Evolutionary conservation across 2,329 filamentous ascomycete species (phyloP), one percentile per base, ranked within the genome.

Genomic region (Trichophyton benhamiae): DNA sequence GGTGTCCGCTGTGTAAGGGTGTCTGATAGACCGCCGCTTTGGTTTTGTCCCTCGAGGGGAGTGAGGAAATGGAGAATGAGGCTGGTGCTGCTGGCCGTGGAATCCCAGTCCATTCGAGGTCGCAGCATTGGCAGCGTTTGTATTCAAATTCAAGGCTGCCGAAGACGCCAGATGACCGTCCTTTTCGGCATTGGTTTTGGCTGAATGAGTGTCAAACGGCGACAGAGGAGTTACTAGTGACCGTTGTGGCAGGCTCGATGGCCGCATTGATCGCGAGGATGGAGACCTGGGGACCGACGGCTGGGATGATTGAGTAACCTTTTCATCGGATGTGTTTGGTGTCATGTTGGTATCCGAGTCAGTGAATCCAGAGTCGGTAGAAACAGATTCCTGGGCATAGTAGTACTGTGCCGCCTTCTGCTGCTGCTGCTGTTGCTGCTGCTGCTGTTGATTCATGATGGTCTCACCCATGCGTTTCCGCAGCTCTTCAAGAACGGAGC

Each of bases 1-100:
- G 22, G 76, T 77, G 46, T 77, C 76, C 1, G 82, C 80, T 0
- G 84, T 85, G 0, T 85, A 85, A 8, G 85, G 46, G 3, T 53
- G 33, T 57, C 62, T 42, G 48, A 33, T 3, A 42, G 20, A 41
- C 42, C 60, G 61, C 20, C 17, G 62, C 41, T 53, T 58, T 17
- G 57, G 13, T 30, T 36, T 42, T 20, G 22, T 33, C 7, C 25
- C 20, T 20, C 22, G 58, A 13, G 58, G 57, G 33, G 20, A 57
- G 41, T 42, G 60, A 52, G 20, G 60, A 17, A 41, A 60, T 48
- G 57, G 57, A 8, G 25, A 3, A 13, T 55, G 27, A 55, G 52
- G 52, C 52, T 36, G 7, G 6, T 55, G 52, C 30, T 27, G 52
- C 52, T 36, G 25, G 15, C 27, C 6, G 27, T 55, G 52, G 52